phyloP scores from a whole-genome alignment of 257 asterid genomes.

The Eustoma russellianum region DNA sequence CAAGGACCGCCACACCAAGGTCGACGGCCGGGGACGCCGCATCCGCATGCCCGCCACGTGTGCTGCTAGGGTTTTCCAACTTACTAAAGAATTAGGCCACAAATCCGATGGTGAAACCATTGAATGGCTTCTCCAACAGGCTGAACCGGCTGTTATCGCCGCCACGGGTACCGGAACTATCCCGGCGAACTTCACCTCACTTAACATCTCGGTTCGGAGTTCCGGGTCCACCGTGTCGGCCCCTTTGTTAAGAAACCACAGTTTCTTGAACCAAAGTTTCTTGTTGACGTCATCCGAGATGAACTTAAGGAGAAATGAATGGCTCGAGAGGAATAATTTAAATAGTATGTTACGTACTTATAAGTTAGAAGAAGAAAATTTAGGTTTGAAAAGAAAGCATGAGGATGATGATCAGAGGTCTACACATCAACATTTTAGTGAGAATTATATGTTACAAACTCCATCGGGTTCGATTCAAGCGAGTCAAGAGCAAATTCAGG shows the following conservation, averaged over 20 bases:
- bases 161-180: conserved; percentile 90
- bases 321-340: conserved; percentile 9
- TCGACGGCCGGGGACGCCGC: conserved; percentile 55
- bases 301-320: conserved; percentile 9
- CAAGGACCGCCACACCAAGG: conserved; percentile 62
- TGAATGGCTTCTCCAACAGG: conserved; percentile 74
- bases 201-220: conserved; percentile 51
- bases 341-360: conserved; percentile 26
- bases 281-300: conserved; percentile 14
- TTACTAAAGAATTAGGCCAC: conserved; percentile 51
- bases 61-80: conserved; percentile 85
- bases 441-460: conserved; percentile 23
- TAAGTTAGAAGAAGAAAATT: conserved; percentile 34
- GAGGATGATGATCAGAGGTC: conserved; percentile 25
- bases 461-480: conserved; percentile 23
- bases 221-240: conserved; percentile 58
- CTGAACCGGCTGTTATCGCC: conserved; percentile 82
- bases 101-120: conserved; percentile 48
- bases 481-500: conserved; percentile 22
- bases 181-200: conserved; percentile 66
- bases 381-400: conserved; percentile 22
- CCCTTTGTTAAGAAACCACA: conserved; percentile 22
- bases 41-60: conserved; percentile 78
- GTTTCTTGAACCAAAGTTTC: conserved; percentile 16
- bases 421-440: conserved; percentile 14